These are phyloP conservation scores for Candida xiaguanensis DNA, from an alignment of 805 yeast genomes.

Conservation along the genomic window DNA sequence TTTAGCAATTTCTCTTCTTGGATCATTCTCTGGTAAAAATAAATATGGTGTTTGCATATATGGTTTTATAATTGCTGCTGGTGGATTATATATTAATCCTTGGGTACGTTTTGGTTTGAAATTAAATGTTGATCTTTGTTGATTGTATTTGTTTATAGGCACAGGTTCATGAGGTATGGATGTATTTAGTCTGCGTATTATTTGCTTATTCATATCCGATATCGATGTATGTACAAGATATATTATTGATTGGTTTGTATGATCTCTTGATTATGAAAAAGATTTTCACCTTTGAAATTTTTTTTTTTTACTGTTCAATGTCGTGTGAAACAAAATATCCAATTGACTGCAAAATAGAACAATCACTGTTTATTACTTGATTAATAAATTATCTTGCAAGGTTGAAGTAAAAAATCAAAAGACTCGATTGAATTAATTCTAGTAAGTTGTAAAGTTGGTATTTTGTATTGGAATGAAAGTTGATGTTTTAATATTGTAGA, in stretches of 20 bases:
- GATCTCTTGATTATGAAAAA: background rate
- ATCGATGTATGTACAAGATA: background rate
- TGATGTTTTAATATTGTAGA: too few species aligned
- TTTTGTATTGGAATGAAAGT: too few species aligned
- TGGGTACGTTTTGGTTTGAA: slow-evolving; percentile 52
- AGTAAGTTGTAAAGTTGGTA: too few species aligned
- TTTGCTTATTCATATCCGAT: slow-evolving; percentile 5
- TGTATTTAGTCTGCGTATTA: slow-evolving; percentile 10
- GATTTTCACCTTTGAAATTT: background rate
- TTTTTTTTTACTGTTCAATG: background rate
- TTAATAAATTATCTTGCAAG: too few species aligned
- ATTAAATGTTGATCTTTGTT: slow-evolving; percentile 61
- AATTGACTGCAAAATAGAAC: background rate
- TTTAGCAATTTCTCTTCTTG: slow-evolving; percentile 42
- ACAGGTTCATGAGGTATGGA: slow-evolving; percentile 30
- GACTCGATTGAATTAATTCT: too few species aligned
- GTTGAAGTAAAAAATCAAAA: too few species aligned
- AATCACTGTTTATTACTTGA: too few species aligned
- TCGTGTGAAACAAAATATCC: slow-evolving; percentile 4
- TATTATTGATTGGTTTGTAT: background rate
- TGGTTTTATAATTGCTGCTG: slow-evolving; percentile 44
- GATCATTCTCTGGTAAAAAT: slow-evolving; percentile 61
- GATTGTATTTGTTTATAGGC: slow-evolving; percentile 57
- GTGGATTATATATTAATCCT: slow-evolving; percentile 63
- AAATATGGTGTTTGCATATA: slow-evolving; percentile 62